A percentile compares a stretch with the other conserved stretches of the same genome.
Evolutionary conservation across 345 rosid genomes (phyloP).

Genomic region (Angophora floribunda): DNA sequence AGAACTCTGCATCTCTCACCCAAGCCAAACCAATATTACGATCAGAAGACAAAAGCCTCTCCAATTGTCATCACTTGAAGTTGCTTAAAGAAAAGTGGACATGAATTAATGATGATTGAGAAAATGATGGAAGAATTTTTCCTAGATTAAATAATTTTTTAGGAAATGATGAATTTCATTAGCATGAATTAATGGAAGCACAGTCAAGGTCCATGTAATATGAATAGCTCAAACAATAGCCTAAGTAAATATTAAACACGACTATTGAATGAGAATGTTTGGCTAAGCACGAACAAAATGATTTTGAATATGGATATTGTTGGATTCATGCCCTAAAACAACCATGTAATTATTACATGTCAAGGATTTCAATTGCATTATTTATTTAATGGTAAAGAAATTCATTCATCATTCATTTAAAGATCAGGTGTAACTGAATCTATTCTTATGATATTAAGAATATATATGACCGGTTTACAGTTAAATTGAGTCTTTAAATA

Average conservation of each 20-base stretch:
- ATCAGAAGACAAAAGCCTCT: not conserved
- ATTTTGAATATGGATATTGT: too few relatives aligned
- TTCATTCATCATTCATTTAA: too few relatives aligned
- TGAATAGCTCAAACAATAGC: not conserved
- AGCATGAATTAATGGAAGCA: not conserved
- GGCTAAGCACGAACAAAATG: too few relatives aligned
- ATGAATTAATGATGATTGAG: not conserved
- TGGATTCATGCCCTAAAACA: too few relatives aligned
- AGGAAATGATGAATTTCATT: not conserved
- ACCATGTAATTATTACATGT: too few relatives aligned
- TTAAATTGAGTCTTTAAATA: too few relatives aligned
- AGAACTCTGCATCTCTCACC: not conserved
- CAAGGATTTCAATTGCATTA: too few relatives aligned
- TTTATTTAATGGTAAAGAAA: too few relatives aligned
- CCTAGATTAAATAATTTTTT: not conserved
- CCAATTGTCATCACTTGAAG: not conserved
- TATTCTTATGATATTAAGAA: too few relatives aligned
- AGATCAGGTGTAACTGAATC: too few relatives aligned
- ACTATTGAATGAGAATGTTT: too few relatives aligned
- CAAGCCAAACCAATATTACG: not conserved
- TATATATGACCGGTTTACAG: too few relatives aligned
- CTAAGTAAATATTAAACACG: not conserved
- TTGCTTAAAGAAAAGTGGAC: not conserved
- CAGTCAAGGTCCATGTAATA: not conserved
- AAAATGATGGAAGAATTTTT: not conserved